Conservation (phyloP, 352 stramenopile genomes). For the Globisporangium lucens region DNA sequence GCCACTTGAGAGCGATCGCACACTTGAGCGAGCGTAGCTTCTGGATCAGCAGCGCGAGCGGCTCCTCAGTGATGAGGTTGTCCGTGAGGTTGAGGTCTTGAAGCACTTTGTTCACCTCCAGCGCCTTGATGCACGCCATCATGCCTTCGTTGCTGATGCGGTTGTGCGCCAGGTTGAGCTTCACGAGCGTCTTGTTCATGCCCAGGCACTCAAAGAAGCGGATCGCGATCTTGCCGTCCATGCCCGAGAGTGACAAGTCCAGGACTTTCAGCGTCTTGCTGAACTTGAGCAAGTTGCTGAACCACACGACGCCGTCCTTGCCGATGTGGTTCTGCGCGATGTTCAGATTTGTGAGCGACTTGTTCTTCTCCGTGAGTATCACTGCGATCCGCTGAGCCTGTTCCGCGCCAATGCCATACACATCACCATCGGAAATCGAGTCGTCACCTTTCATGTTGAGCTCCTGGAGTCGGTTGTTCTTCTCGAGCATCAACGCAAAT, state of each 20-base stretch:
- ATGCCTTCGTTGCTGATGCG: constrained; percentile 72
- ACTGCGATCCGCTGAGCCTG: constrained; percentile 41
- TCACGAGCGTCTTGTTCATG: constrained; percentile 51
- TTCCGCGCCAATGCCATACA: constrained; percentile 42
- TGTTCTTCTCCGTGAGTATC: constrained; percentile 43
- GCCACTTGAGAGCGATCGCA: constrained; percentile 39
- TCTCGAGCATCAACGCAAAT: constrained; percentile 59
- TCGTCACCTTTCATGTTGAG: constrained; percentile 73
- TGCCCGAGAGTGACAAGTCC: constrained; percentile 56
- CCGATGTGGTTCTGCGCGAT: constrained; percentile 64
- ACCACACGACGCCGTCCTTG: constrained; percentile 44
- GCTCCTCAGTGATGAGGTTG: constrained; percentile 77
- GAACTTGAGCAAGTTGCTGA: constrained; percentile 54
- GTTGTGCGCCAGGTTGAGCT: constrained; percentile 62
- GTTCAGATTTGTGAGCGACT: constrained; percentile 45
- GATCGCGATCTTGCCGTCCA: constrained; percentile 53
- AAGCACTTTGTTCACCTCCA: constrained; percentile 54
- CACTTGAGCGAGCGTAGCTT: constrained; percentile 32
- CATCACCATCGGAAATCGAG: constrained; percentile 41
- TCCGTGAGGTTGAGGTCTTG: constrained; percentile 68
- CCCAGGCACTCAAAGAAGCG: constrained; percentile 67
- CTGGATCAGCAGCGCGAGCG: constrained; percentile 38
- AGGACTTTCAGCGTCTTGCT: constrained; percentile 47
- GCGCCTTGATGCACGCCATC: constrained; percentile 49
- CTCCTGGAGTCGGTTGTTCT: constrained; percentile 47